phyloP scores from a whole-genome alignment of 1,284 basidiomycete genomes.

The Pseudozyma hubeiensis region DNA sequence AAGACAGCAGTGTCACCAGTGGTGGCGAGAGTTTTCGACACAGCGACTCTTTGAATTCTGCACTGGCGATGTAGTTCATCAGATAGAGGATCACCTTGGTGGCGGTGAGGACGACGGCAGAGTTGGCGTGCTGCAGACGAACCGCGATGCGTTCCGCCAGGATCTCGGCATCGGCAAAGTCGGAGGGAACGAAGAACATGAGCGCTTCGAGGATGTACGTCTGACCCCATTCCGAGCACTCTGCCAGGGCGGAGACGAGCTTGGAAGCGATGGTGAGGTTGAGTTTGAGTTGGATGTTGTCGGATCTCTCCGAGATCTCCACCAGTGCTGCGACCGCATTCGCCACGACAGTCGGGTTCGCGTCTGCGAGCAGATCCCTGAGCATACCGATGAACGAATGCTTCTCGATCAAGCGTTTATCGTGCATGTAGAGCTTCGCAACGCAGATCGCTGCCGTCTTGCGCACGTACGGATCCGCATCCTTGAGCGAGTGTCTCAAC shows the following conservation, averaged over 20 bases:
- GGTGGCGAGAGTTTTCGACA: constrained; percentile 98
- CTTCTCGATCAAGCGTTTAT: constrained; percentile 84
- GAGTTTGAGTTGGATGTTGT: constrained; percentile 84
- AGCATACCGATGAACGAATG: constrained; percentile 86
- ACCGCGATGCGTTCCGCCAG: constrained; percentile 93
- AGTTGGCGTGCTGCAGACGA: constrained; percentile 90
- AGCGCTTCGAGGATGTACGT: constrained; percentile 97
- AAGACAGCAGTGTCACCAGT: constrained; percentile 75
- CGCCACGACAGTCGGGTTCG: constrained; percentile 92
- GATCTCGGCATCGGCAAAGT: constrained; percentile 87
- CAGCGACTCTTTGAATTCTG: constrained; percentile 84
- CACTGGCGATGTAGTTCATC: constrained; percentile 99
- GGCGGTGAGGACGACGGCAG: constrained; percentile 91
- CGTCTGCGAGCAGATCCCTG: constrained; percentile 87
- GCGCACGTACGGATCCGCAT: constrained; percentile 92
- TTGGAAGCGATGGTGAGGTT: constrained; percentile 86
- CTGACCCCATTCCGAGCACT: constrained; percentile 98
- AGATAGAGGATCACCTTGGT: constrained; percentile 95
- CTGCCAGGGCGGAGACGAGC: constrained; percentile 82
- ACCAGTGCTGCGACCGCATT: constrained; percentile 94
- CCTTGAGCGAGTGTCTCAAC: constrained; percentile 85
- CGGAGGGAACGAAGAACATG: constrained; percentile 89
- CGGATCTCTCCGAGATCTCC: constrained; percentile 88
- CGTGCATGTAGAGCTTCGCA: constrained; percentile 87
- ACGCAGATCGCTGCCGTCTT: constrained; percentile 94